Base-by-base conservation (phyloP, 148 eudicot species). In the Cornus controversa region DNA sequence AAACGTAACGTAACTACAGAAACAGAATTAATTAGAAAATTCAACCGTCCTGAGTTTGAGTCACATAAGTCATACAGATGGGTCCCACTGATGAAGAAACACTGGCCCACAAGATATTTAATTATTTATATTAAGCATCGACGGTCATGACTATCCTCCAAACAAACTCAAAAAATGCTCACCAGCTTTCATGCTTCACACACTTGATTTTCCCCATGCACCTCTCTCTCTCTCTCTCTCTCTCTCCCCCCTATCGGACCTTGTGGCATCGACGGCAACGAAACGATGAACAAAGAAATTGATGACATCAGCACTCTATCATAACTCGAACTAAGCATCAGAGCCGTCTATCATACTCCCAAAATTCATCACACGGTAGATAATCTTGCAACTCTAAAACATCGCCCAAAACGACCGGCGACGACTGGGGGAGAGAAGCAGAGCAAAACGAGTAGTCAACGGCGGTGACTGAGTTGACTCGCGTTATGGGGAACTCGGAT, bases 381-480 rank as follows among this genome's bases (percentile, higher is more conserved):
- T 1, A 40, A 40, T 40, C 45, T 40, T 9, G 45, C 45, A 4
- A 40, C 45, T 40, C 8, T 9, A 40, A 40, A 40, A 40, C 45
- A 40, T 8, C 45, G 45, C 22, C 42, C 42, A 24, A 36, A 40
- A n/a, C 47, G 22, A 11, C 26, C 28, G n/a, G 58, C 79, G 67
- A 74, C 76, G 28, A 74, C 78, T 75, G 60, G 47, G 27, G 31
- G 42, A 47, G n/a, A 25, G 18, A 23, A 25, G 67, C 67, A 65
- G 69, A n/a, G 20, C n/a, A n/a, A n/a, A n/a, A n/a, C n/a, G n/a
- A n/a, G n/a, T n/a, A n/a, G n/a, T n/a, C n/a, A 63, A 31, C 69
- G 28, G 37, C 64, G 64, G 36, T 14, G 66, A 69, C 40, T 10
- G 64, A 28, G 63, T 27, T 20, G 10, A 27, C 64, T 29, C 67